These are phyloP conservation scores for Mycosphaerella sp. DNA, from an alignment of 2,329 filamentous ascomycete species.

Conservation along the genomic window DNA sequence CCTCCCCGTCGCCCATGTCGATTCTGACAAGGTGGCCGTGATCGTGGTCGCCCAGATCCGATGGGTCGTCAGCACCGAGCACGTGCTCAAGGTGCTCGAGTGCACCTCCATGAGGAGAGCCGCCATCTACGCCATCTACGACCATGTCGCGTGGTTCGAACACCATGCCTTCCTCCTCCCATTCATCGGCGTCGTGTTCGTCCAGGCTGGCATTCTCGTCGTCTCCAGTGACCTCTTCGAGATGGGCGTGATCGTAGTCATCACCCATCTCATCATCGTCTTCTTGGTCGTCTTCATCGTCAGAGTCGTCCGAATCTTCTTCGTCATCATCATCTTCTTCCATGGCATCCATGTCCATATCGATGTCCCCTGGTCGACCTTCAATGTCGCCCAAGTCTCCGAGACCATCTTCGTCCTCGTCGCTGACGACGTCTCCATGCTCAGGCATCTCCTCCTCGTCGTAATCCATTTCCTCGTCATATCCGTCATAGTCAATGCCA, in stretches of 20 bases:
- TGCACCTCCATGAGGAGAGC: conserved; percentile 29
- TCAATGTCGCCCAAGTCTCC: conserved; percentile 70
- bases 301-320: conserved; percentile 56
- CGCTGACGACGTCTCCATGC: conserved; percentile 81
- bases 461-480: conserved; percentile 86
- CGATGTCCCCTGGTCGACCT: conserved; percentile 57
- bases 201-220: conserved; percentile 43
- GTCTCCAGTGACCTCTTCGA: conserved; percentile 44
- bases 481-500: conserved; percentile 89
- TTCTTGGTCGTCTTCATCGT: conserved; percentile 51
- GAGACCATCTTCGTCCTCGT: conserved; percentile 75
- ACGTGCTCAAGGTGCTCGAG: conserved; percentile 38
- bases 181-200: conserved; percentile 45
- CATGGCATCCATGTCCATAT: conserved; percentile 76
- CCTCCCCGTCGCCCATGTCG: conserved; percentile 42
- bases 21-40: conserved; percentile 29
- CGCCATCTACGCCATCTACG: conserved; percentile 51
- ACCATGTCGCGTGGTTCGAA: conserved; percentile 33
- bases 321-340: conserved; percentile 52
- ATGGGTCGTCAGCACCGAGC: conserved; percentile 31
- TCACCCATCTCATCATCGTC: conserved; percentile 55
- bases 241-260: conserved; percentile 50
- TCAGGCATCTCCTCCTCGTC: conserved; percentile 77
- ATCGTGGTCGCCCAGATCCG: conserved; percentile 34
- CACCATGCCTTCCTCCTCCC: conserved; percentile 39